Evolutionary conservation across 1,284 basidiomycete species (phyloP).

Genomic region (Ustilago xerochloae): DNA sequence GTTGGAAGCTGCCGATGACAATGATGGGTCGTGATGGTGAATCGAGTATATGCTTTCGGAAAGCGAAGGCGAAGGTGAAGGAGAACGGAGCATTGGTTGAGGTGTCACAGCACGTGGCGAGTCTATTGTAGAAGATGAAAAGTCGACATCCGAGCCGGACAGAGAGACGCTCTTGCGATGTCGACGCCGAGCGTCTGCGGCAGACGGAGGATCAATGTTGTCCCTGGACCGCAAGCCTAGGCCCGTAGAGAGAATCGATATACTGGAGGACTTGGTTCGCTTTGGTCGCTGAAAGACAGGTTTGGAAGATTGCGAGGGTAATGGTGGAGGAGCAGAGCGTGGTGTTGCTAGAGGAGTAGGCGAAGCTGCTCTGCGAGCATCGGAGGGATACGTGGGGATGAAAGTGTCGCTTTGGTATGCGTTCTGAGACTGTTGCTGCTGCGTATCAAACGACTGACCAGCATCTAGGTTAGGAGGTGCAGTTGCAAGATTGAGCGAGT

Average conservation of each 20-base stretch:
- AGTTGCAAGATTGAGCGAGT: constrained; percentile 28
- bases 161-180: constrained; percentile 40
- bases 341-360: constrained; percentile 12
- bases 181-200: constrained; percentile 1
- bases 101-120: constrained; percentile 19
- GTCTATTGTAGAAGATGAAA: constrained; percentile 14
- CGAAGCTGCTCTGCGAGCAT: neutral
- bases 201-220: neutral
- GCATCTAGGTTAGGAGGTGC: constrained; percentile 18
- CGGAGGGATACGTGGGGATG: constrained; percentile 10
- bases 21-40: neutral
- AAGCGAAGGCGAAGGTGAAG: constrained; percentile 35
- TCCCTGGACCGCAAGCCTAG: constrained; percentile 22
- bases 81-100: constrained; percentile 18
- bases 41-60: constrained; percentile 13
- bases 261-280: constrained; percentile 46
- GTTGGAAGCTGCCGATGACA: neutral
- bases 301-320: constrained; percentile 36
- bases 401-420: neutral
- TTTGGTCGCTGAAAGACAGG: constrained; percentile 28
- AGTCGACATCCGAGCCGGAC: constrained; percentile 33
- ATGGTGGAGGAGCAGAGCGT: constrained; percentile 30
- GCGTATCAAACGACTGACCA: constrained; percentile 18
- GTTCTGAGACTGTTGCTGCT: constrained; percentile 4
- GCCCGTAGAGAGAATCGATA: constrained; percentile 42